Evolutionary conservation across 2,329 filamentous ascomycete genomes (phyloP).

Genomic region (Paraphoma chrysanthemicola): DNA sequence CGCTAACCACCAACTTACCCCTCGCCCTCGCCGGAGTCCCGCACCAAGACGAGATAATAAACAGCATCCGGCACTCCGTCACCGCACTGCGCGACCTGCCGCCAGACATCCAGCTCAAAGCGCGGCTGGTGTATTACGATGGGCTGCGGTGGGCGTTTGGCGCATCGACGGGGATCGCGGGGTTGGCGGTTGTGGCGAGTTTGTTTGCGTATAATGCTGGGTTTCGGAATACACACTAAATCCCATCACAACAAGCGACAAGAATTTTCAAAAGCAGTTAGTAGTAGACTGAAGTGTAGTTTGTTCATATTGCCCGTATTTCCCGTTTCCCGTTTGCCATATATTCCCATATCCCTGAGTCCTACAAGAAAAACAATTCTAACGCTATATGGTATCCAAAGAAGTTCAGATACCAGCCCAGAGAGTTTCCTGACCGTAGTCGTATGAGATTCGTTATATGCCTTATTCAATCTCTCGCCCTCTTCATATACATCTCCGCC

Average conservation of each 20-base stretch:
- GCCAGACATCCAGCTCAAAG: constrained; percentile 63
- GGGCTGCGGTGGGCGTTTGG: constrained; percentile 64
- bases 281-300: too few species aligned
- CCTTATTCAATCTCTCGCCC: not conserved
- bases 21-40: not conserved
- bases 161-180: constrained; percentile 61
- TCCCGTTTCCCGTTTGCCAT: not conserved
- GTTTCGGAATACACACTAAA: constrained; percentile 16
- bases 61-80: constrained; percentile 68
- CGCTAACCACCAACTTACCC: constrained; percentile 62
- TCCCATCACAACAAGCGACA: too few species aligned
- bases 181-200: constrained; percentile 57
- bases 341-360: not conserved
- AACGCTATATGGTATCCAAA: not conserved
- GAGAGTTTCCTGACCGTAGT: not conserved
- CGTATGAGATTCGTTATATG: not conserved
- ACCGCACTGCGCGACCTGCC: constrained; percentile 62
- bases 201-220: constrained; percentile 46
- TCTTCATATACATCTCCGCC: not conserved
- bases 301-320: not conserved
- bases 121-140: constrained; percentile 66
- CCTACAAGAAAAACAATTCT: not conserved
- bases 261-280: too few species aligned
- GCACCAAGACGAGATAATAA: constrained; percentile 47
- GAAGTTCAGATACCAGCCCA: not conserved